Evolutionary conservation across 257 asterid species (phyloP).

Genomic region (Nemophila menziesii): DNA sequence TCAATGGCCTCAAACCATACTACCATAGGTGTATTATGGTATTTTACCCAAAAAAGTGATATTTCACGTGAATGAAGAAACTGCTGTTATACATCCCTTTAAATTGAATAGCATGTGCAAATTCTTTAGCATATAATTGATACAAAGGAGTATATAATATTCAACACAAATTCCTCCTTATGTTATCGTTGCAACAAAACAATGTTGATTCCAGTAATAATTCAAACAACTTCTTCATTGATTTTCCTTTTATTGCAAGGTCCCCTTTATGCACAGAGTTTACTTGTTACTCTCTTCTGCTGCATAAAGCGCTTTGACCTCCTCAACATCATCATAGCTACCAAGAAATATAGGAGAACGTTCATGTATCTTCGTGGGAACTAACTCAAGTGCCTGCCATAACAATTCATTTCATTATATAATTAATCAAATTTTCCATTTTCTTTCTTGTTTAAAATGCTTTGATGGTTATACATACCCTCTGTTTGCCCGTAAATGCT

Average conservation of each 20-base stretch:
- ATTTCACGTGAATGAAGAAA: too few relatives aligned
- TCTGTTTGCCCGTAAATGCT: constrained; percentile 75
- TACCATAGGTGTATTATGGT: too few relatives aligned
- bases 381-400: constrained; percentile 71
- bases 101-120: too few relatives aligned
- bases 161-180: too few relatives aligned
- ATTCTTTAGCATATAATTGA: too few relatives aligned
- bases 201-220: too few relatives aligned
- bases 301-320: constrained; percentile 71
- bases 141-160: too few relatives aligned
- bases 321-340: constrained; percentile 89
- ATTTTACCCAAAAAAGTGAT: too few relatives aligned
- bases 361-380: constrained; percentile 76
- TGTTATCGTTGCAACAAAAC: too few relatives aligned
- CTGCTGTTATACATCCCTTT: too few relatives aligned
- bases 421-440: not conserved
- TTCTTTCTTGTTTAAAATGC: not conserved
- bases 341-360: constrained; percentile 92
- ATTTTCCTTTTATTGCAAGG: constrained; percentile 1
- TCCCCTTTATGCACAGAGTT: constrained; percentile 4
- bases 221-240: too few relatives aligned
- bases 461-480: constrained; percentile 37
- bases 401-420: not conserved
- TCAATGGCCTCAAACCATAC: too few relatives aligned
- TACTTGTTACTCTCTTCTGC: constrained; percentile 41